Evolutionary conservation across 2,329 filamentous ascomycete genomes (phyloP).

Genomic region (Neocucurbitaria cava): DNA sequence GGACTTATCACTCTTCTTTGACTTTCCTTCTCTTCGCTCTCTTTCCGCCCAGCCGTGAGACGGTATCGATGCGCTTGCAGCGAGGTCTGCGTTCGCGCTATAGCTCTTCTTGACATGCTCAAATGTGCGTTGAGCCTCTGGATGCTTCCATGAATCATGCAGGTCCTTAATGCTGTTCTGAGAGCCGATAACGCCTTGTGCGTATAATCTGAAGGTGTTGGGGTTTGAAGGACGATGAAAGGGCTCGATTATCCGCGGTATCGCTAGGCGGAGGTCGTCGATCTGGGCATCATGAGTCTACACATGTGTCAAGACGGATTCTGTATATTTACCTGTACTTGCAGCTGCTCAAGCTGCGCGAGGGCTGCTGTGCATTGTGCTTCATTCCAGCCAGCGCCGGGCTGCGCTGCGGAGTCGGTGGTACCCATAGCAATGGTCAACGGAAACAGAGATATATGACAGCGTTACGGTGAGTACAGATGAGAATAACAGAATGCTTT

Average conservation of each 20-base stretch:
- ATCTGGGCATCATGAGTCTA: slow-evolving; percentile 41
- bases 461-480: not conserved
- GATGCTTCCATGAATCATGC: slow-evolving; percentile 46
- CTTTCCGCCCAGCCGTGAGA: slow-evolving; percentile 50
- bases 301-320: not conserved
- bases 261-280: slow-evolving; percentile 51
- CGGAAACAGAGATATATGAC: not conserved
- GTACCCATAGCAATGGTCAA: slow-evolving; percentile 21
- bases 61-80: slow-evolving; percentile 39
- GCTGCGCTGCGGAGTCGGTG: slow-evolving; percentile 18
- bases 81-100: slow-evolving; percentile 46
- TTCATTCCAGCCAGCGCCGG: slow-evolving; percentile 46
- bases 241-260: slow-evolving; percentile 53
- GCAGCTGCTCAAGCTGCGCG: slow-evolving; percentile 53
- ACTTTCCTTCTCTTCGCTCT: slow-evolving; percentile 29
- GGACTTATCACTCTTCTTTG: slow-evolving; percentile 11
- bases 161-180: slow-evolving; percentile 49
- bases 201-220: slow-evolving; percentile 48
- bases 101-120: slow-evolving; percentile 46
- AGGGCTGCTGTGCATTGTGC: slow-evolving; percentile 52
- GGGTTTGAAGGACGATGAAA: slow-evolving; percentile 40
- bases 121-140: slow-evolving; percentile 46
- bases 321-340: slow-evolving; percentile 48
- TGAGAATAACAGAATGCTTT: not conserved
- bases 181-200: slow-evolving; percentile 45